Conservation (phyloP, 306 rosid species). For the Ammopiptanthus mongolicus region DNA sequence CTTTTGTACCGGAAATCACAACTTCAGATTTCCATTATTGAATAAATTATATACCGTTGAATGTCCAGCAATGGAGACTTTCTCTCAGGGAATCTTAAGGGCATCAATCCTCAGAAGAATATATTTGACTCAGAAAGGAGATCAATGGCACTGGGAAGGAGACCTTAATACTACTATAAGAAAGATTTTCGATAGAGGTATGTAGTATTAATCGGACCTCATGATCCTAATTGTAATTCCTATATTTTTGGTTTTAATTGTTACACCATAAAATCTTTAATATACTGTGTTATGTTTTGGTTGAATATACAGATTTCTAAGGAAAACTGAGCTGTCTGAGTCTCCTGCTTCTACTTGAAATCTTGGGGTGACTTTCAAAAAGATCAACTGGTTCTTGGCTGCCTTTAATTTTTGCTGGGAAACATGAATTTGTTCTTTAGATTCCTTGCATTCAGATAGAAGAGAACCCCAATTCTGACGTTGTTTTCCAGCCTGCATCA, state of each 20-base stretch:
- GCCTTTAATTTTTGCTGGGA: background rate
- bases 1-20: slow-evolving; percentile 28
- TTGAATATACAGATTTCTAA: slow-evolving; percentile 11
- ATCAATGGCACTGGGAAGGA: slow-evolving; percentile 25
- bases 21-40: slow-evolving; percentile 33
- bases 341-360: background rate
- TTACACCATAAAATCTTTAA: background rate
- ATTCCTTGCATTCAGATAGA: background rate
- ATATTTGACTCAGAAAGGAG: slow-evolving; percentile 20
- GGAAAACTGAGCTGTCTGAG: background rate
- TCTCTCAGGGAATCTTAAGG: slow-evolving; percentile 27
- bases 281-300: background rate
- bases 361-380: background rate
- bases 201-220: background rate
- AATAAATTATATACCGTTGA: slow-evolving; percentile 23
- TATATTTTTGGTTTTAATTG: background rate
- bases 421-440: background rate
- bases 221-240: background rate
- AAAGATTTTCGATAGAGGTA: slow-evolving; percentile 22
- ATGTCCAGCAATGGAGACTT: slow-evolving; percentile 34
- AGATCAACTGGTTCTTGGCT: background rate
- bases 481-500: background rate
- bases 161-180: slow-evolving; percentile 29
- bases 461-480: background rate
- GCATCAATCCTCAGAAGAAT: slow-evolving; percentile 31